phyloP scores from a whole-genome alignment of 208 protist species.

The Leishmania turanica region DNA sequence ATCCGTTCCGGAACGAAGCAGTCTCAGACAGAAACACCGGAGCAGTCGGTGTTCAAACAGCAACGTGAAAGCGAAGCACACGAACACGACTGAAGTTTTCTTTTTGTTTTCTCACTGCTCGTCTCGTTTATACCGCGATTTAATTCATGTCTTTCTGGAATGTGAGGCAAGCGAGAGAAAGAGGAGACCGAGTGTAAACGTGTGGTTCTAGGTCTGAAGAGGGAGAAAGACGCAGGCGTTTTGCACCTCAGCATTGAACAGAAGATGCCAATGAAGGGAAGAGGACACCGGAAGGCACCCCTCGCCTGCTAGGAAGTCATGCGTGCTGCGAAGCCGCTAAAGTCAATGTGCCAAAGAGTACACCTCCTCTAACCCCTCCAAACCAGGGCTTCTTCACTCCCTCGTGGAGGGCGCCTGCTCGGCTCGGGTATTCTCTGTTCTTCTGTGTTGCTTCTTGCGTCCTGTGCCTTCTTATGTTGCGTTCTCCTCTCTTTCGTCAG shows the following conservation, averaged over 20 bases:
- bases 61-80: slow-evolving; percentile 5
- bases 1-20: neutral
- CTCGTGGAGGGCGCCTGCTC: neutral
- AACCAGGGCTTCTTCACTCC: neutral
- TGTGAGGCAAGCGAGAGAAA: neutral
- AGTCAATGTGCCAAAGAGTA: neutral
- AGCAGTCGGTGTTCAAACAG: neutral
- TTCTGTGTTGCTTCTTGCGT: neutral
- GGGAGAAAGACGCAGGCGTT: neutral
- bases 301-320: neutral
- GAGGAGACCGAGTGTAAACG: neutral
- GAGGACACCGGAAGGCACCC: neutral
- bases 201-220: neutral
- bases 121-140: neutral
- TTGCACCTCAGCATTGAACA: neutral
- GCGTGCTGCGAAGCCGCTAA: neutral
- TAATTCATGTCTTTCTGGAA: neutral
- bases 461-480: neutral
- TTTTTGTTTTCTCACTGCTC: neutral
- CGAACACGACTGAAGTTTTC: neutral
- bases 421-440: neutral
- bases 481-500: neutral
- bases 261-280: neutral
- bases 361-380: neutral
- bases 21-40: neutral